Conservation (phyloP, 257 asterid genomes). For the Nyctanthes arbortristis region DNA sequence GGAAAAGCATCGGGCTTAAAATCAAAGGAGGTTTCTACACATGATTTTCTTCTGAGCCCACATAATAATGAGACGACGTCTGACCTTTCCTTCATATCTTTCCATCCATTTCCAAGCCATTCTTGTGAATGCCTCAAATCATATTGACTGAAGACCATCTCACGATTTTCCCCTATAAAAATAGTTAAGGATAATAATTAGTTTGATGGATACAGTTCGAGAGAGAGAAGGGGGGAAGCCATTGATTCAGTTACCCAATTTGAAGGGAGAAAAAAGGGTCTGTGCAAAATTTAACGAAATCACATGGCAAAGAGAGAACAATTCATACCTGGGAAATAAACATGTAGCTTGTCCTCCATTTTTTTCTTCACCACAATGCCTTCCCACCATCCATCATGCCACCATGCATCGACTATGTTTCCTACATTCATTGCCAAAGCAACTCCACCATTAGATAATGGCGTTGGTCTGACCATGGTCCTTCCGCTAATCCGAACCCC, state of each 20-base stretch:
- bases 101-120: constrained; percentile 63
- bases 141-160: constrained; percentile 28
- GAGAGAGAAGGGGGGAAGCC: too few species aligned
- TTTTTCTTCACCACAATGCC: constrained; percentile 69
- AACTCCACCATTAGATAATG: constrained; percentile 19
- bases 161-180: constrained; percentile 59
- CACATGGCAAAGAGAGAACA: neutral
- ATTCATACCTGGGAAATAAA: constrained; percentile 69
- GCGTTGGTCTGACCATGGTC: constrained; percentile 57
- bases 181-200: neutral
- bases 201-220: neutral
- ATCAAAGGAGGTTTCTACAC: neutral
- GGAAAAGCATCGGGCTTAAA: constrained; percentile 20
- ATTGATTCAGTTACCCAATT: too few species aligned
- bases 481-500: constrained; percentile 65
- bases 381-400: constrained; percentile 98
- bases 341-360: constrained; percentile 36
- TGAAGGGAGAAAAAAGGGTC: neutral
- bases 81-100: constrained; percentile 47
- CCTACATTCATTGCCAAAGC: constrained; percentile 44
- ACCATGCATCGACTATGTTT: constrained; percentile 73
- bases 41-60: constrained; percentile 10
- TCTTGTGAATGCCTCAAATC: constrained; percentile 72
- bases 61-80: constrained; percentile 39
- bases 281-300: neutral